Evolutionary conservation across 768 basidiomycete species (phyloP), one percentile per base, ranked within the genome.

Genomic region (Brasilioporus rufonigricans): DNA sequence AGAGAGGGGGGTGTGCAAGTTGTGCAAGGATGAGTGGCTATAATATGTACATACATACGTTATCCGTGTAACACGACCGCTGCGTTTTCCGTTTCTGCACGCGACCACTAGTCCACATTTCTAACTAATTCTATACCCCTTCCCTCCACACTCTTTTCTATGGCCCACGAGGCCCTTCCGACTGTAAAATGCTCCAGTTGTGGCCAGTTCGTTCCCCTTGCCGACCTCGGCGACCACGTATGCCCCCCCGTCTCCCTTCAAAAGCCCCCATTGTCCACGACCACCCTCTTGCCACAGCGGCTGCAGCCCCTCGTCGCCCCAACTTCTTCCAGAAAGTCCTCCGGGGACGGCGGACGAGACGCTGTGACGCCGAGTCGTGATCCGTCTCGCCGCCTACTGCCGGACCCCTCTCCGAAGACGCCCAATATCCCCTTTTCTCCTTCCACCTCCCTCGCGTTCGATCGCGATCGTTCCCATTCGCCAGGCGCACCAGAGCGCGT

Each of bases 181-280:
- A 77, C 85, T 3, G 87, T 94, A 56, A 95, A 88, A 68, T 97
- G 93, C 70, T 91, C 91, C 3, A 86, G 74, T 29, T 97, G 93
- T 67, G 74, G 75, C 61, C 73, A 75, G 10, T 82, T 80, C 1
- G 89, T 97, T 36, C 84, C 88, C 31, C 77, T 96, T 33, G 73
- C 78, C 44, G 78, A 85, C 44, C 83, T 96, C 33, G 84, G 84
- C 35, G 88, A 91, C 57, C 93, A 96, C 66, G 75, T 84, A 66
- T 97, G 93, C 70, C 59, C 76, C 11, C 77, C 82, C 57, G 16
- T 5, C 16, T 18, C n/a, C 44, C 66, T 61, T 45, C 74, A 69
- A 35, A 74, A 69, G 45, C 61, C 61, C 21, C 62, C 69, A 47
- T 60, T 65, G 65, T 74, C 80, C 24, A 26, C 43, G 24, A 44